Percentiles rank a stretch among this genome's conserved stretches.
Evolutionary conservation across 2,329 filamentous ascomycete species (phyloP).

Genomic region (Didymella segeticola): DNA sequence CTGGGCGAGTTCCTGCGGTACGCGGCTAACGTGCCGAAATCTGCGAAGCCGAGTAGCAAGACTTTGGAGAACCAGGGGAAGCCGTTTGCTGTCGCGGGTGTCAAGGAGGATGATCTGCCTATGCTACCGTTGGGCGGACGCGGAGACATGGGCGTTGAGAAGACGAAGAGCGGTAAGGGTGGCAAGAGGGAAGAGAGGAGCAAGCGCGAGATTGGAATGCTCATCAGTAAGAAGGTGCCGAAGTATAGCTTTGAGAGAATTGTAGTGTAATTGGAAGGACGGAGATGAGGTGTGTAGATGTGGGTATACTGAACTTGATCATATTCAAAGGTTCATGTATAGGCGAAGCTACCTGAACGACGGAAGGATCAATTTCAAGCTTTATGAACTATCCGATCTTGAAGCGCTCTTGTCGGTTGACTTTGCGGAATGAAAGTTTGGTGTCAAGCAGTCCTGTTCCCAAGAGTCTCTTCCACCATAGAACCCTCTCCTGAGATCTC

Average conservation of each 20-base stretch:
- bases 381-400: too few species aligned
- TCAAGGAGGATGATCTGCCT: slow-evolving; percentile 50
- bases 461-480: too few species aligned
- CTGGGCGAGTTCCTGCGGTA: slow-evolving; percentile 72
- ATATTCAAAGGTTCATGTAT: too few species aligned
- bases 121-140: slow-evolving; percentile 78
- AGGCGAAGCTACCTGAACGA: too few species aligned
- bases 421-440: too few species aligned
- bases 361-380: too few species aligned
- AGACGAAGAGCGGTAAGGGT: slow-evolving; percentile 65
- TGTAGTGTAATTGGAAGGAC: too few species aligned
- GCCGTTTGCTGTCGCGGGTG: slow-evolving; percentile 54
- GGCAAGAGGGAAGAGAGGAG: slow-evolving; percentile 75
- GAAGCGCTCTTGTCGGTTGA: too few species aligned
- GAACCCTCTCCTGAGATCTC: too few species aligned
- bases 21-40: slow-evolving; percentile 36
- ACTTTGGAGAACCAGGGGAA: slow-evolving; percentile 53
- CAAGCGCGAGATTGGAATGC: slow-evolving; percentile 74
- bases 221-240: slow-evolving; percentile 80
- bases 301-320: too few species aligned
- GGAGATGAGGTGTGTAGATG: too few species aligned
- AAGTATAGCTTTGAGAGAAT: slow-evolving; percentile 85
- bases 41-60: slow-evolving; percentile 40
- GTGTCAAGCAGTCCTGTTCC: too few species aligned
- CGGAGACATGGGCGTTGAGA: slow-evolving; percentile 56